Percentiles rank a stretch among this genome's conserved stretches.
These are phyloP conservation scores for Iberis pinnata DNA, from an alignment of 345 rosid genomes.

Conservation along the genomic window DNA sequence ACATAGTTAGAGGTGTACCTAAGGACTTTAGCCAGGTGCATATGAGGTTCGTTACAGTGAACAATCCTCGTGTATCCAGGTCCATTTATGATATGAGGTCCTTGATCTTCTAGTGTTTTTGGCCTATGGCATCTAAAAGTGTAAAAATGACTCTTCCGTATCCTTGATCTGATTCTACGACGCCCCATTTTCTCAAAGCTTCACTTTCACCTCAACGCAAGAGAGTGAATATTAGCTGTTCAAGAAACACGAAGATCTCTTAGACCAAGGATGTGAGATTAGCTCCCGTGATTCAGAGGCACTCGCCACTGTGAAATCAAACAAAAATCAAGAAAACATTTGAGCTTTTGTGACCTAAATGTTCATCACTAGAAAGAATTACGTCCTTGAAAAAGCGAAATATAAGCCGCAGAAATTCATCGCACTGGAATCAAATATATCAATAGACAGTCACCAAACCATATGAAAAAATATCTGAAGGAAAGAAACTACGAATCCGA, in stretches of 20 bases:
- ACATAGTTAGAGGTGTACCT: conserved; percentile 47
- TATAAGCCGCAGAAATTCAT: too few species aligned
- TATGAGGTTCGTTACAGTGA: conserved; percentile 45
- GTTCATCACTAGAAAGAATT: background rate
- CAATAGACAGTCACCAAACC: background rate
- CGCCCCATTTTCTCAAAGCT: conserved; percentile 42
- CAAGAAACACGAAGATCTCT: conserved; percentile 12
- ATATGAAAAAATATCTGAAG: background rate
- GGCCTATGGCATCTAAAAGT: conserved; percentile 43
- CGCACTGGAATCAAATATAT: too few species aligned
- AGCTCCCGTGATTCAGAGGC: conserved; percentile 15
- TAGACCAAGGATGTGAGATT: background rate
- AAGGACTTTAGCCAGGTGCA: conserved; percentile 38
- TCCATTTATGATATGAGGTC: conserved; percentile 23
- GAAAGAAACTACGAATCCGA: background rate
- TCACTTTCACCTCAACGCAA: too few species aligned
- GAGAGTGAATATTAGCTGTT: background rate
- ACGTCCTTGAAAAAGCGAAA: background rate
- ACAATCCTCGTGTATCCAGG: conserved; percentile 29
- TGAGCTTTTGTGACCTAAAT: conserved; percentile 4
- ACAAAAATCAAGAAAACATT: background rate
- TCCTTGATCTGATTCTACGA: conserved; percentile 67
- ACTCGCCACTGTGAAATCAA: conserved; percentile 19
- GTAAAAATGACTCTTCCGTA: conserved; percentile 60
- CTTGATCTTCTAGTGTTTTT: conserved; percentile 26